Base-by-base conservation (phyloP, 1,139 yeast genomes). In the Williopsis jadinii region DNA sequence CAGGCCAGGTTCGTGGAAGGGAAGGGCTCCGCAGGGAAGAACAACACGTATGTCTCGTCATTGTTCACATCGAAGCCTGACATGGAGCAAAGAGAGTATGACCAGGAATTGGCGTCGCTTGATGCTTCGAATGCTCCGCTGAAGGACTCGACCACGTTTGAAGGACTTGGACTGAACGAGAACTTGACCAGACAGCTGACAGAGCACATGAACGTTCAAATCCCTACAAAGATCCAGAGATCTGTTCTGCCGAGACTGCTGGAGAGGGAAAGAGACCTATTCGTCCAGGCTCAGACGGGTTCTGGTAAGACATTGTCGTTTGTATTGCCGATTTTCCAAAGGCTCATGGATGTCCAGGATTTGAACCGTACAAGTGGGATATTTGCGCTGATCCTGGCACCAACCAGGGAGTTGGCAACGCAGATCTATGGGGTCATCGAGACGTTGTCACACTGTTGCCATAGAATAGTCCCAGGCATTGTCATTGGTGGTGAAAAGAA, bases 401-500 rank as follows among this genome's bases (percentile, higher is more conserved):
- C 98, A 5, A 92, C 98, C 0, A 75, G 98, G 60, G 98, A 92
- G 63, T 71, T 92, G 55, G 95, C 97, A 0, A 77, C 80, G n/a
- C 98, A 92, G 61, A 90, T 92, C 36, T 84, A 85, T 57, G 70
- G 83, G 2, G 96, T 90, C 5, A 69, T 87, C 51, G 92, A 84
- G 52, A 71, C 76, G 1, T 61, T 90, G 27, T 67, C 79, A 31
- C 73, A 84, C 41, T 79, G 92, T 54, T 81, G 90, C 59, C 92
- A 84, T 56, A 75, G 82, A 60, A 71, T 88, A 33, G 96, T 88
- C 6, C 96, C 97, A 0, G 95, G 97, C 32, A 78, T 88, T 31
- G 94, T 88, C 19, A 86, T 88, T 62, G 99, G 99, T 36, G 99
- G 99, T 50, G 97, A 96, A 44, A 92, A 94, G 66, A 80, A 97